phyloP scores from a whole-genome alignment of 495 filamentous ascomycete species.

The Hypoxylon perforatum region DNA sequence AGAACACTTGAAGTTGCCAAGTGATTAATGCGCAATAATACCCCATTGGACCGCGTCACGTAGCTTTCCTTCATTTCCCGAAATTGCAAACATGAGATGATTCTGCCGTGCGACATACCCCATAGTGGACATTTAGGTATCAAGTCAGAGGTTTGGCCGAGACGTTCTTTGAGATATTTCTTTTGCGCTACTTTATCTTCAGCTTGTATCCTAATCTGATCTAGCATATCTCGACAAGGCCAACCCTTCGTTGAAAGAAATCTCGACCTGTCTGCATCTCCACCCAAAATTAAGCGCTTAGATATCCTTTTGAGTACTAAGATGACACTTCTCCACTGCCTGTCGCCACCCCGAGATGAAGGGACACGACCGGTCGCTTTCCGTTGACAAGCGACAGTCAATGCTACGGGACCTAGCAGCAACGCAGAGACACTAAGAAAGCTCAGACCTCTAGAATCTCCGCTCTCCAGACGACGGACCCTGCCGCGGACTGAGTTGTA shows the following conservation, averaged over 20 bases:
- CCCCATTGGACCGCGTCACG: conserved; percentile 16
- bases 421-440: conserved; percentile 5
- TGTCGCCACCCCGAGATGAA: conserved; percentile 39
- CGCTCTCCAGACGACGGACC: too few relatives aligned
- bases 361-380: conserved; percentile 21
- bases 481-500: too few relatives aligned
- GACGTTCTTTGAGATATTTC: conserved; percentile 16
- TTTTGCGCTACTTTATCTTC: background rate
- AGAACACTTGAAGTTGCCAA: too few relatives aligned
- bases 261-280: conserved; percentile 19
- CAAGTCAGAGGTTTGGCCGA: conserved; percentile 13
- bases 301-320: conserved; percentile 21
- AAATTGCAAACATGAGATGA: conserved; percentile 26
- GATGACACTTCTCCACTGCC: conserved; percentile 31
- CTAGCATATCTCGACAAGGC: conserved; percentile 10
- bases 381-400: conserved; percentile 5
- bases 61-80: conserved; percentile 32
- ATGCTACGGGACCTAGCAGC: background rate
- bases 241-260: conserved; percentile 9
- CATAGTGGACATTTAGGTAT: conserved; percentile 13
- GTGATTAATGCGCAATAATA: too few relatives aligned
- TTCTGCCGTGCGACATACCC: conserved; percentile 18
- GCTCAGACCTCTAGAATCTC: conserved; percentile 1
- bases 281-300: conserved; percentile 31
- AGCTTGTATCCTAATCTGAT: background rate